Base-by-base conservation (phyloP, 2,329 filamentous ascomycete genomes). In the Sporothrix brasiliensis region DNA sequence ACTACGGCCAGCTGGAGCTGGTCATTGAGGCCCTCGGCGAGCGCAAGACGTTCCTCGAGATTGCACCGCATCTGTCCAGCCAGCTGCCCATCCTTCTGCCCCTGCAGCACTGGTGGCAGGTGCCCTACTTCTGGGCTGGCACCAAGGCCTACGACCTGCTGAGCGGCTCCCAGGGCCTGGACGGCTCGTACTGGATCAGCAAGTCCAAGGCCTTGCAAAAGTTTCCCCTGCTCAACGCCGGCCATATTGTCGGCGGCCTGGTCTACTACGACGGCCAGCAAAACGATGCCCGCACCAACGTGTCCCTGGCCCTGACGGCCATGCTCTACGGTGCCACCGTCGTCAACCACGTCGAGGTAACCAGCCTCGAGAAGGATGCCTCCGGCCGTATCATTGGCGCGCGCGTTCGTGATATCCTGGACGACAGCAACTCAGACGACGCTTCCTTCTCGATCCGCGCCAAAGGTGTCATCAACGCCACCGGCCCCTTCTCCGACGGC, bases 251-350 rank as follows among this genome's bases (percentile, higher is more conserved):
- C 68, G 92, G 92, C 74, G 92, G 92, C 47, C 82, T 94, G 76
- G 91, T 94, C 50, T 95, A 95, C 84, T 94, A 94, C 78, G 90
- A 95, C 81, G 92, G 92, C 73, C 91, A 92, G 70, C 92, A 94
- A 83, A 94, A 95, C 77, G 92, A 95, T 78, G 93, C 92, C 34
- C 88, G 92, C 73, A 95, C 94, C 91, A 94, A 94, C 78, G 89
- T 94, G 60, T 92, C 91, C 11, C 85, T 95, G 65, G 92, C 91
- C 27, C 89, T 93, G 83, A 94, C 92, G 9, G 91, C 92, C 69
- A 89, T 91, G 10, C 84, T 94, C 49, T 94, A 94, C 77, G 92
- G 92, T 70, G 89, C 89, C 61, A 94, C 91, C 16, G 86, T 94
- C 30, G 88, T 93, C 72, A 94, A 93, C 81, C 91, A 95, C 80